These are phyloP conservation scores for Pseudofabraea citricarpa DNA, from an alignment of 2,329 filamentous ascomycete species.

Conservation along the genomic window DNA sequence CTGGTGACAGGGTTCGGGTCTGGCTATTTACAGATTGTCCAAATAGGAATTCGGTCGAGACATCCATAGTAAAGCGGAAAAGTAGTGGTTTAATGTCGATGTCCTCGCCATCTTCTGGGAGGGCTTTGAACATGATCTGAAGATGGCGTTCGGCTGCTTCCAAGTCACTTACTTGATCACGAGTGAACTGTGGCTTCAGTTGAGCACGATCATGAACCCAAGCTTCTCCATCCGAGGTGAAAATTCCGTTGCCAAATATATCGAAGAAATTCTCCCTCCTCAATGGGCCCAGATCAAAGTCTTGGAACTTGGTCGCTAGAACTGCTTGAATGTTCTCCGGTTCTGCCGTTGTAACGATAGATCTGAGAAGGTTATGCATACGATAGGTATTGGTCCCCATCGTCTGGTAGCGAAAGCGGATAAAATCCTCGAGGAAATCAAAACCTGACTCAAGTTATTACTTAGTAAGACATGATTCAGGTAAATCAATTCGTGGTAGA, in stretches of 20 bases:
- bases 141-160: slow-evolving; percentile 48
- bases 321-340: slow-evolving; percentile 28
- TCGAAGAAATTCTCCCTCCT: slow-evolving; percentile 25
- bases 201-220: slow-evolving; percentile 34
- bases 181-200: slow-evolving; percentile 32
- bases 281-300: slow-evolving; percentile 29
- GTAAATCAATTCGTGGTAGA: no score
- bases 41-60: slow-evolving; percentile 53
- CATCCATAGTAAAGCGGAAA: slow-evolving; percentile 52
- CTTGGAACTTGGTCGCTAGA: slow-evolving; percentile 27
- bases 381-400: slow-evolving; percentile 14
- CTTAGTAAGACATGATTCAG: neutral
- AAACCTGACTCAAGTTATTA: slow-evolving; percentile 12
- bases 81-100: slow-evolving; percentile 54
- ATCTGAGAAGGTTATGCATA: slow-evolving; percentile 12
- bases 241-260: slow-evolving; percentile 33
- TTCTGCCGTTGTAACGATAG: slow-evolving; percentile 39
- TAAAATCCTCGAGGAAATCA: slow-evolving; percentile 19
- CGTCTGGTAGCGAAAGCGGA: slow-evolving; percentile 6
- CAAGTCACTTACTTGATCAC: slow-evolving; percentile 28
- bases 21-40: slow-evolving; percentile 44
- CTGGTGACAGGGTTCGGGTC: slow-evolving; percentile 32
- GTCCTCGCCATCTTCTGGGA: slow-evolving; percentile 18
- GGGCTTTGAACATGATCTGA: slow-evolving; percentile 22
- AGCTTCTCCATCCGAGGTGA: slow-evolving; percentile 32